Evolutionary conservation across 2,329 filamentous ascomycete genomes (phyloP), one percentile per base, ranked within the genome.

Genomic region (Chrysoporthe austroafricana): DNA sequence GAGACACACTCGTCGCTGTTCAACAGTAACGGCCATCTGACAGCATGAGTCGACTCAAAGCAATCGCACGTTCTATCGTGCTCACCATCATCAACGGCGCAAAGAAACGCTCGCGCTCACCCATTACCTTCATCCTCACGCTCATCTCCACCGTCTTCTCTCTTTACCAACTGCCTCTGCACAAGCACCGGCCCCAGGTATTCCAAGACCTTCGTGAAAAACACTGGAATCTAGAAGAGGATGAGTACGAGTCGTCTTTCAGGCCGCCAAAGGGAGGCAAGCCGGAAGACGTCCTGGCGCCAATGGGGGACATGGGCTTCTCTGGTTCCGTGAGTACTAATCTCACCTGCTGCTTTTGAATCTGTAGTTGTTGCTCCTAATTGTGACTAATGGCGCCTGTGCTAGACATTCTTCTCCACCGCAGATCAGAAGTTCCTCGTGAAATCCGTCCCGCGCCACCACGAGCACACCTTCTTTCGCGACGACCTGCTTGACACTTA

Each of bases 381-480:
- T 9, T 18, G 7, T 2, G 1, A 2, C 26, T 42, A 7, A 6
- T 21, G 36, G 1, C 6, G 42, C 46, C 46, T 21, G 9, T 63
- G 0, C 32, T 67, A 87, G 79, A 91, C 90, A 0, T 93, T 93
- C 78, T 92, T 91, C 77, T 85, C 83, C 4, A 93, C 91, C 0
- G 77, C 81, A 3, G 86, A 93, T 72, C 82, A 82, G n/a, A 86
- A 86, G 71, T 93, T 87, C 73, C 83, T 93, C 9, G 82, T 93
- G 74, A 94, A 93, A 74, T 91, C 88, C 1, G 79, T 94, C 0
- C 90, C 91, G 0, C 84, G 90, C 1, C 81, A 84, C 43, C 92
- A 91, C 70, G 91, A 93, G 73, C 85, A 92, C 74, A 82, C 84
- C 1, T 93, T 92, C 78, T 92, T 93, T 78, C 83, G 85, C 21